These are phyloP conservation scores for Hirsutella rhossiliensis DNA, from an alignment of 2,329 filamentous ascomycete species.

Conservation along the genomic window DNA sequence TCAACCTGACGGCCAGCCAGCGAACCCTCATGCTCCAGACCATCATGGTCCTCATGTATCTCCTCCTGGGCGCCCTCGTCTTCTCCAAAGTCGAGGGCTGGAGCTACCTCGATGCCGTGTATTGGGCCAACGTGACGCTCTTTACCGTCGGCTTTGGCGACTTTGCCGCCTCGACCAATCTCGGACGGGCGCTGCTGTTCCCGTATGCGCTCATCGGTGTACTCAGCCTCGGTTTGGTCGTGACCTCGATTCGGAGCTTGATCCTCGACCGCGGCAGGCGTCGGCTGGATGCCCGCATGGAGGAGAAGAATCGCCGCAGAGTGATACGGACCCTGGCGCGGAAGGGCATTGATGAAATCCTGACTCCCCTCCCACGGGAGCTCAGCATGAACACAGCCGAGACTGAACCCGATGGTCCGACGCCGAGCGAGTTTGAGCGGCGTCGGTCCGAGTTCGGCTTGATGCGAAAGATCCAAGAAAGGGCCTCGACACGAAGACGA, in stretches of 20 bases:
- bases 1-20: conserved; percentile 67
- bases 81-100: conserved; percentile 65
- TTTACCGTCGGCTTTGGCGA: conserved; percentile 57
- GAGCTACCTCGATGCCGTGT: conserved; percentile 65
- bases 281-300: conserved; percentile 42
- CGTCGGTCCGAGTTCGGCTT: conserved; percentile 61
- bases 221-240: conserved; percentile 73
- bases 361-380: conserved; percentile 32
- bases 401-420: conserved; percentile 6
- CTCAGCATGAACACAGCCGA: conserved; percentile 3
- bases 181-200: conserved; percentile 61
- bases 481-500: conserved; percentile 51
- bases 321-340: conserved; percentile 32
- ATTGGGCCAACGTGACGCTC: conserved; percentile 65
- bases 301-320: conserved; percentile 44
- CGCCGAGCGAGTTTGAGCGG: conserved; percentile 38
- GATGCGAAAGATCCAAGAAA: conserved; percentile 69
- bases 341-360: conserved; percentile 32
- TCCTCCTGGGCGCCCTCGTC: conserved; percentile 64
- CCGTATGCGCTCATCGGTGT: conserved; percentile 77
- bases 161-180: conserved; percentile 29
- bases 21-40: conserved; percentile 85
- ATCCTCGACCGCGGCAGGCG: conserved; percentile 45
- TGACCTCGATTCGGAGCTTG: conserved; percentile 63
- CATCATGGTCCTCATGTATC: conserved; percentile 71